Evolutionary conservation across 495 filamentous ascomycete genomes (phyloP).

Genomic region (Tuber melanosporum): DNA sequence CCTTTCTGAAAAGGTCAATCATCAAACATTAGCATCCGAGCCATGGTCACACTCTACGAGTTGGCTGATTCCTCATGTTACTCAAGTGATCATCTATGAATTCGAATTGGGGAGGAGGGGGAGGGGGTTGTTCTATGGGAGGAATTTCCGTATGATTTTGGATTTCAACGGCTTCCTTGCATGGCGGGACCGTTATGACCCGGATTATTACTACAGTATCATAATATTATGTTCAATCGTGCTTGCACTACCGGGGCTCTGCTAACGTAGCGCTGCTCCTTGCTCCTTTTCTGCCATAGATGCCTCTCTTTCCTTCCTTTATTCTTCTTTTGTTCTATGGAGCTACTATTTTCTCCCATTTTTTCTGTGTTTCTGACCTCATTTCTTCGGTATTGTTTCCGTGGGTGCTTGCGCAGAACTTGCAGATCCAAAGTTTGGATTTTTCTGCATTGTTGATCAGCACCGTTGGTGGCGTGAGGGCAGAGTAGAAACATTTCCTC

Average conservation of each 20-base stretch:
- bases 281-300: neutral
- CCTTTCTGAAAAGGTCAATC: neutral
- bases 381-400: neutral
- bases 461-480: neutral
- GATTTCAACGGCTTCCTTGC: neutral
- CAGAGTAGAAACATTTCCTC: neutral
- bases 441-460: neutral
- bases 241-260: neutral
- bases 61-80: neutral
- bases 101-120: neutral
- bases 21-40: neutral
- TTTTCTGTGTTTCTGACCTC: neutral
- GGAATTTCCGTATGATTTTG: neutral
- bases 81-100: neutral
- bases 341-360: neutral
- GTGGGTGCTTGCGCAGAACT: neutral
- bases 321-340: neutral
- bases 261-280: neutral
- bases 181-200: neutral
- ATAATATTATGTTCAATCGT: neutral
- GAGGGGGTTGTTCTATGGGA: neutral
- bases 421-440: neutral
- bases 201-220: neutral
- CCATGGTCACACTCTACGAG: neutral
- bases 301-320: neutral